phyloP scores from a whole-genome alignment of 495 filamentous ascomycete genomes.

The Beverwykella pulmonaria region DNA sequence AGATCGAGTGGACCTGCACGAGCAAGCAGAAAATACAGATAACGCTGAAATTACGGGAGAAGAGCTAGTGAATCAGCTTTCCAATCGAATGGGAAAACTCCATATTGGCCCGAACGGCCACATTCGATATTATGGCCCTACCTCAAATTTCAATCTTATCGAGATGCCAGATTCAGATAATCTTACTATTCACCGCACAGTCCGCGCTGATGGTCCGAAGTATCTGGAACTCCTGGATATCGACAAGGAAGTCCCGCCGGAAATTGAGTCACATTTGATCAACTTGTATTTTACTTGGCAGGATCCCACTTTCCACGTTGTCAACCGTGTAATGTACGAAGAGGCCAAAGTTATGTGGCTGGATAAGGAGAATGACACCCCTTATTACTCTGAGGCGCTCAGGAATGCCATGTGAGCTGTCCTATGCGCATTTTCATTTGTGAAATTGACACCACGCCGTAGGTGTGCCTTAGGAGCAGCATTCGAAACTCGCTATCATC shows the following conservation, averaged over 20 bases:
- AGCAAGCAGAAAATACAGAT: not conserved
- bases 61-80: slow-evolving; percentile 1
- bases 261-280: slow-evolving; percentile 47
- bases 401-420: slow-evolving; percentile 58
- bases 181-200: not conserved
- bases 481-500: too few relatives aligned
- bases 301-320: slow-evolving; percentile 54
- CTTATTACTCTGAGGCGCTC: slow-evolving; percentile 57
- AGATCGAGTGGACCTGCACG: not conserved
- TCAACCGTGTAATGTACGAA: too few relatives aligned
- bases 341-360: too few relatives aligned
- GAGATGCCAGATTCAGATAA: not conserved
- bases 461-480: too few relatives aligned
- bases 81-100: not conserved
- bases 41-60: too few relatives aligned
- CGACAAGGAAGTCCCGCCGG: not conserved
- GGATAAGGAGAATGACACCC: too few relatives aligned
- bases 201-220: not conserved
- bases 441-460: too few relatives aligned
- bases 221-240: too few relatives aligned
- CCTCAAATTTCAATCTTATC: slow-evolving; percentile 2
- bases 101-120: not conserved
- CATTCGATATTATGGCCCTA: not conserved
- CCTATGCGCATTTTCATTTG: too few relatives aligned
- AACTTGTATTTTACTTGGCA: slow-evolving; percentile 59